Conservation (phyloP, 176 grass and related monocot genomes). For the Microstegium vimineum region DNA sequence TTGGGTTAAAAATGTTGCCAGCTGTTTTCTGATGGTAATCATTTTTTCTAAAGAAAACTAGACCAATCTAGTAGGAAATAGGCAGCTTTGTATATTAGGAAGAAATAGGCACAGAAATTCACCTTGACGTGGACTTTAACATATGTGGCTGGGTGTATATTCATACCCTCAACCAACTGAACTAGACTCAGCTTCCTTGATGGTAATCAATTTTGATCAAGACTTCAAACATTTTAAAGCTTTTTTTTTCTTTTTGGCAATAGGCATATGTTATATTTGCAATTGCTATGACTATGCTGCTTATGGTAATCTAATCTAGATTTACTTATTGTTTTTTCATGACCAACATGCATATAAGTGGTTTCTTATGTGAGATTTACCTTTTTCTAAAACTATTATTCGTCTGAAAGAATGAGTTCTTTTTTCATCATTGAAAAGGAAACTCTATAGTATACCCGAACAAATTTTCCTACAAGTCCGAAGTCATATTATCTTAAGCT, state of each 20-base stretch:
- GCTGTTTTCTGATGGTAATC: too few relatives aligned
- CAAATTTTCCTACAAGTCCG: background rate
- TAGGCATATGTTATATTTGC: background rate
- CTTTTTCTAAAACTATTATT: background rate
- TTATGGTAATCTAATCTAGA: background rate
- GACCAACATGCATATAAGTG: background rate
- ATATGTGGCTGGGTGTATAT: too few relatives aligned
- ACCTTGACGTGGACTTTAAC: too few relatives aligned
- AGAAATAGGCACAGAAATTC: too few relatives aligned
- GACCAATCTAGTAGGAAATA: too few relatives aligned
- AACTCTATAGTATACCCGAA: background rate
- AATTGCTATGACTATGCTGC: background rate
- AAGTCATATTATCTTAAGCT: background rate
- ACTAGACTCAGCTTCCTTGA: too few relatives aligned
- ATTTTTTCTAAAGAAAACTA: too few relatives aligned
- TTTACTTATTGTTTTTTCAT: background rate
- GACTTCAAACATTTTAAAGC: background rate
- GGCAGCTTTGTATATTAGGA: too few relatives aligned
- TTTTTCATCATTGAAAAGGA: background rate
- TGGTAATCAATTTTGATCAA: background rate
- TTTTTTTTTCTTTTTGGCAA: background rate
- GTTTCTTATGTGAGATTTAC: background rate
- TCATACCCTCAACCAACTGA: too few relatives aligned
- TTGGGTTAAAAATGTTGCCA: too few relatives aligned
- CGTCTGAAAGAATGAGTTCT: background rate